phyloP scores from a whole-genome alignment of 2,329 filamentous ascomycete species.

The Drechslerella coelobrocha region DNA sequence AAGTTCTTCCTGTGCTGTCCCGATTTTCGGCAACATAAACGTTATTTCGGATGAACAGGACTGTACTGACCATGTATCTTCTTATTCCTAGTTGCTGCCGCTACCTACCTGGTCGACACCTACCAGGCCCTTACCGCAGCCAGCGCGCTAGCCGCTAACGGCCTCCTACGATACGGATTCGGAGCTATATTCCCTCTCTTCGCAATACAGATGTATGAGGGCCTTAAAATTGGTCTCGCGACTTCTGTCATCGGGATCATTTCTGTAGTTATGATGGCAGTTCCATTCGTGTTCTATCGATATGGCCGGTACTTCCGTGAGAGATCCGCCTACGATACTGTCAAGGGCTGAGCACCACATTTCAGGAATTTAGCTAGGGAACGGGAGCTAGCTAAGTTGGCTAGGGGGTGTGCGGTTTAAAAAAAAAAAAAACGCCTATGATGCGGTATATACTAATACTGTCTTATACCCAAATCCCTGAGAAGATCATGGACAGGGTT shows the following conservation, averaged over 20 bases:
- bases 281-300: conserved; percentile 65
- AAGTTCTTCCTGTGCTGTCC: conserved; percentile 54
- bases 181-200: conserved; percentile 69
- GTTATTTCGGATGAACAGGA: conserved; percentile 23
- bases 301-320: conserved; percentile 60
- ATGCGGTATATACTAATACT: conserved; percentile 1
- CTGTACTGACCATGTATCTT: conserved; percentile 14
- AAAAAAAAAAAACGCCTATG: background rate
- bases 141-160: conserved; percentile 68
- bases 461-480: background rate
- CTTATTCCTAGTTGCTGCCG: conserved; percentile 31
- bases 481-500: background rate
- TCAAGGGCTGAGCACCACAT: conserved; percentile 22
- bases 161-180: conserved; percentile 65
- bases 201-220: conserved; percentile 64
- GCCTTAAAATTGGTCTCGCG: conserved; percentile 60
- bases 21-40: conserved; percentile 14
- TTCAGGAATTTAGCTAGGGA: background rate
- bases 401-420: background rate
- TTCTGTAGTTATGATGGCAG: conserved; percentile 61
- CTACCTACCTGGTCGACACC: conserved; percentile 65
- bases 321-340: conserved; percentile 46
- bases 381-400: background rate
- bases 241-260: conserved; percentile 61
- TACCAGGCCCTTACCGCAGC: conserved; percentile 66